Percentiles rank a stretch among this genome's conserved stretches.
Conservation (phyloP, 1,284 basidiomycete species). For the Trametes pubescens region DNA sequence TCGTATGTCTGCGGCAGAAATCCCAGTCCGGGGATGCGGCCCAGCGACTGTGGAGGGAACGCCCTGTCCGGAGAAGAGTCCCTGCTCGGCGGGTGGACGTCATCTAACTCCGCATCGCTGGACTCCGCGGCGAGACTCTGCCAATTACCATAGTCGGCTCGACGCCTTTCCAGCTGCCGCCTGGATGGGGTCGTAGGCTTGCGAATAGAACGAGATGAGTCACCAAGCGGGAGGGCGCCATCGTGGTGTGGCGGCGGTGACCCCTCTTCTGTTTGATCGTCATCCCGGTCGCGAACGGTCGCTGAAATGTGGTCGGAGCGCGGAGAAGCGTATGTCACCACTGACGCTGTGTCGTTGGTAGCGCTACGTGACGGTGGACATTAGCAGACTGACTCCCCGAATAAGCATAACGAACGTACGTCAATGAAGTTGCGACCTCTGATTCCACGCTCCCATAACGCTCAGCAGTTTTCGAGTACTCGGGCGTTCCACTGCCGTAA, state of each 20-base stretch:
- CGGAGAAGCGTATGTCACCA: conserved; percentile 17
- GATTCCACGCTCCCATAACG: not conserved
- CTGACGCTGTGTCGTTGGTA: conserved; percentile 8
- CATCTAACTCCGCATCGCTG: conserved; percentile 29
- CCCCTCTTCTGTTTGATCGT: not conserved
- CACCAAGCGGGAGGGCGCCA: not conserved
- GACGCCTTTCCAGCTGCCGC: conserved; percentile 10
- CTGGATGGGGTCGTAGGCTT: conserved; percentile 1
- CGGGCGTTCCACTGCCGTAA: not conserved
- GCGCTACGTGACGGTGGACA: not conserved
- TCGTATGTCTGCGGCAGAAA: conserved; percentile 28
- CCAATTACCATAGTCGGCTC: conserved; percentile 31
- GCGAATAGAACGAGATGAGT: conserved; percentile 12
- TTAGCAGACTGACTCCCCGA: not conserved
- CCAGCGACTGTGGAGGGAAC: conserved; percentile 14
- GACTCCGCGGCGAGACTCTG: conserved; percentile 26
- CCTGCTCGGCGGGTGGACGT: conserved; percentile 22
- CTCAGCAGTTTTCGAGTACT: not conserved
- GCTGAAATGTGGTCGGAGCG: conserved; percentile 3
- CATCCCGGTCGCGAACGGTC: not conserved
- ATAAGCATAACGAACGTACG: conserved; percentile 6
- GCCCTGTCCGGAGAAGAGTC: conserved; percentile 27
- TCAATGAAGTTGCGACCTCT: not conserved
- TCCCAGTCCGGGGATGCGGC: conserved; percentile 13
- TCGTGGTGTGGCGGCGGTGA: not conserved